Base-by-base conservation (phyloP, 805 yeast species). In the Kuraishia borneana region DNA sequence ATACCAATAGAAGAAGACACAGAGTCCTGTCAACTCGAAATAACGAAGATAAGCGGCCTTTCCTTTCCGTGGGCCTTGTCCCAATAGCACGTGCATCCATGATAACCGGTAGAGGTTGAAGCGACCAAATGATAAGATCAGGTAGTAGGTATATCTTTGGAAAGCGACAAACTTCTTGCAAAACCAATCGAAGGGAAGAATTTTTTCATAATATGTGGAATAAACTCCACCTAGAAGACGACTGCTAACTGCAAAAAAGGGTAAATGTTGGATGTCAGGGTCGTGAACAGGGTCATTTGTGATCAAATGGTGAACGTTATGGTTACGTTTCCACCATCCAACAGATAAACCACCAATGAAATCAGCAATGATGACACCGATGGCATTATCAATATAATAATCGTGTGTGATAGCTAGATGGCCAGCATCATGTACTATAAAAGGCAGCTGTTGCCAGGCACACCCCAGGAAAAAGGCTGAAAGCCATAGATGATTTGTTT, bases 281-380 rank as follows among this genome's bases (percentile, higher is more conserved):
- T 85, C 96, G 50, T 87, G 95, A 2, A 81, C 80, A 0, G 96
- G 95, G 50, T 85, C 95, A 54, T 85, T 85, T n/a, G 95, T 82
- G 36, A 85, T 68, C 34, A 85, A 58, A 52, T 85, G 96, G 55
- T 85, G 96, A n/a, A 85, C 94, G 51, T 85, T 85, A 56, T 85
- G 96, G 54, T 83, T 85, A 34, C 88, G 65, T 46, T 85, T 87
- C 96, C 96, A 85, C 96, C 96, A 85, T 2, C 95, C 94, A 16
- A 84, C 50, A 31, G 94, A 82, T 28, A 85, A 63, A 0, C 96
- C 96, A n/a, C 96, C 96, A 34, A 76, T 56, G 62, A 68, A 85
- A 41, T 83, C 74, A 1, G 95, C 94, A 33, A 85, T 62, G 2
- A 73, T 33, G 53, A 77, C 72, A 1, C 94, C 94, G 37, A 83